phyloP scores from a whole-genome alignment of 140 eudicot species.

The Anethum foeniculum region DNA sequence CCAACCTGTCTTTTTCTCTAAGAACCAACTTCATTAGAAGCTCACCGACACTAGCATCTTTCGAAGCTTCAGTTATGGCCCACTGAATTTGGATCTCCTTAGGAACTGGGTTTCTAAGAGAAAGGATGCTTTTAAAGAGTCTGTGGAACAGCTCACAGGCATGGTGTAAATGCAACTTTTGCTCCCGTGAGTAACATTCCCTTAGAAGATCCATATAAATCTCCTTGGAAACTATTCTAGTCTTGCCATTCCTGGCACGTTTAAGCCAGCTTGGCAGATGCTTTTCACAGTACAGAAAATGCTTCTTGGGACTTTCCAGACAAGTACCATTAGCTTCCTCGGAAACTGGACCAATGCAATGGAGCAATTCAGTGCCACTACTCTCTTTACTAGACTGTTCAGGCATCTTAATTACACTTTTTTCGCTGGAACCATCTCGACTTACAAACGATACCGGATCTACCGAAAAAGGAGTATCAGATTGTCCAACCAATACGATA shows the following conservation, averaged over 20 bases:
- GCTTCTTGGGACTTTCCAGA: conserved; percentile 51
- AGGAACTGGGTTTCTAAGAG: conserved; percentile 85
- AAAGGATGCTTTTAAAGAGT: conserved; percentile 70
- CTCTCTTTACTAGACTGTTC: conserved; percentile 17
- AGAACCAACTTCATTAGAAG: conserved; percentile 60
- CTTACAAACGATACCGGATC: conserved; percentile 18
- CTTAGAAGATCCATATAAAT: conserved; percentile 75
- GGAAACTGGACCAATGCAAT: conserved; percentile 47
- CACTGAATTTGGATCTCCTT: conserved; percentile 87
- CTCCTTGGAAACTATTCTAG: conserved; percentile 83
- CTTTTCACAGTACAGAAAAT: conserved; percentile 72
- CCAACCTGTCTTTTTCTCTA: conserved; percentile 65
- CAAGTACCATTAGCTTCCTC: conserved; percentile 44
- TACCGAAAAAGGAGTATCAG: conserved; percentile 26
- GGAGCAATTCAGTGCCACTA: conserved; percentile 25
- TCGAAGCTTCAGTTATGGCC: conserved; percentile 88
- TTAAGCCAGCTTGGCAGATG: conserved; percentile 96
- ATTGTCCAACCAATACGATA: conserved; percentile 34
- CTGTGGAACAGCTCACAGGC: conserved; percentile 88
- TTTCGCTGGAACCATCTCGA: conserved; percentile 16
- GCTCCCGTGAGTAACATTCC: conserved; percentile 54
- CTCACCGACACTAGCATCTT: conserved; percentile 49
- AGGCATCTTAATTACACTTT: conserved; percentile 18
- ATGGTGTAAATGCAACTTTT: conserved; percentile 68
- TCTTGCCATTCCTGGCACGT: conserved; percentile 93